Evolutionary conservation across 2,329 filamentous ascomycete genomes (phyloP).

Genomic region (Aaosphaeria arxii): DNA sequence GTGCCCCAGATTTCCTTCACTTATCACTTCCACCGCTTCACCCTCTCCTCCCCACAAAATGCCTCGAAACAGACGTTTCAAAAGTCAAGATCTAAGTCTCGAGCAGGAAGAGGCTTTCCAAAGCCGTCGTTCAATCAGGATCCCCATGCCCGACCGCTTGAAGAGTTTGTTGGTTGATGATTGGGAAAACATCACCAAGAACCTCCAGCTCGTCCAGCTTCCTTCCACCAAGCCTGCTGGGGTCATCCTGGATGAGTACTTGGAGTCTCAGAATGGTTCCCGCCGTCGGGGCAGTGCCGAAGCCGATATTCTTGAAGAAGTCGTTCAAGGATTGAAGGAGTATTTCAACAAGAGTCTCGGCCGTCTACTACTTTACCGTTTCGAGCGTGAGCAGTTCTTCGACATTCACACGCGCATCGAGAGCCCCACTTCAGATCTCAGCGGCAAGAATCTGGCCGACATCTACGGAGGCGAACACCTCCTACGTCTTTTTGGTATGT

Average conservation of each 20-base stretch:
- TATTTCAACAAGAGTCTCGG: constrained; percentile 93
- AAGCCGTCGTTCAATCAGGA: constrained; percentile 77
- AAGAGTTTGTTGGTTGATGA: constrained; percentile 95
- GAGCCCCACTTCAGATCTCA: constrained; percentile 57
- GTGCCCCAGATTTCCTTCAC: constrained; percentile 6
- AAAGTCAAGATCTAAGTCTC: constrained; percentile 6
- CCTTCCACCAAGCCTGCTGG: constrained; percentile 74
- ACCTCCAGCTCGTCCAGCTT: constrained; percentile 81
- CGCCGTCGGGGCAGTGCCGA: constrained; percentile 66
- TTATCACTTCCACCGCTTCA: background rate
- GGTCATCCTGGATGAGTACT: constrained; percentile 78
- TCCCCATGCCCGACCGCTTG: constrained; percentile 82
- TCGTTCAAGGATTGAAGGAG: constrained; percentile 78
- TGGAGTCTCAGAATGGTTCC: constrained; percentile 65
- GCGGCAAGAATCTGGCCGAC: constrained; percentile 71
- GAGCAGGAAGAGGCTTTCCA: constrained; percentile 84
- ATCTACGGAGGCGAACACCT: constrained; percentile 94
- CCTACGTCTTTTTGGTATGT: constrained; percentile 79
- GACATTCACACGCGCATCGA: constrained; percentile 71
- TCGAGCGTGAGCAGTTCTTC: constrained; percentile 85
- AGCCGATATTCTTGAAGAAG: constrained; percentile 84
- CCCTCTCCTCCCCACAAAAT: background rate
- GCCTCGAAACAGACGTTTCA: background rate
- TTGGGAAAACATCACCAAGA: constrained; percentile 98
- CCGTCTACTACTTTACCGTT: constrained; percentile 87